phyloP scores from a whole-genome alignment of 441 rosid species.

The Croton setiger region DNA sequence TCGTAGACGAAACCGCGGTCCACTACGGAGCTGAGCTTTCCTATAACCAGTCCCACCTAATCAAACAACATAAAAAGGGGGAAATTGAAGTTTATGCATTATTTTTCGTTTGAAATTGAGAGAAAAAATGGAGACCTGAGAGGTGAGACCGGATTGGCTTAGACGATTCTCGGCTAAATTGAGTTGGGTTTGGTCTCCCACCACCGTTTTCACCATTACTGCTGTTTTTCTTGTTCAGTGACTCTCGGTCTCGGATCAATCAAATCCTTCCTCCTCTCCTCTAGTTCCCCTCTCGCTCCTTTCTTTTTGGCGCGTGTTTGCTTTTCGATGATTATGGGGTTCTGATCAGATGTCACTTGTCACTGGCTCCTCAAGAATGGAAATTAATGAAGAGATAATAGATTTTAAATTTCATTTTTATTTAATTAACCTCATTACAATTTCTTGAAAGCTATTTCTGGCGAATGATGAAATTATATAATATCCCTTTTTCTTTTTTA shows the following conservation, averaged over 20 bases:
- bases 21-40: slow-evolving; percentile 68
- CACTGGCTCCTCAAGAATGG: not conserved
- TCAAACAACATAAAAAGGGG: not conserved
- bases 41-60: slow-evolving; percentile 88
- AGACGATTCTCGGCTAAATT: slow-evolving; percentile 63
- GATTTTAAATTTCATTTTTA: not conserved
- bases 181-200: slow-evolving; percentile 77
- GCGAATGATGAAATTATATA: too few species aligned
- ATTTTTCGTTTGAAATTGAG: not conserved
- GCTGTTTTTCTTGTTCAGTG: not conserved
- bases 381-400: too few species aligned
- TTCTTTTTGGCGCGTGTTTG: not conserved
- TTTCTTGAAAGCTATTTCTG: too few species aligned
- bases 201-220: slow-evolving; percentile 80
- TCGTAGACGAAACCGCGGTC: slow-evolving; percentile 86
- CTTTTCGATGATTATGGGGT: not conserved
- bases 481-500: too few species aligned
- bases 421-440: too few species aligned
- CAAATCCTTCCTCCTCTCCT: not conserved
- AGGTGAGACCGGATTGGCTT: slow-evolving; percentile 54
- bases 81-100: not conserved
- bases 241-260: not conserved
- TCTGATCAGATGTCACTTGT: not conserved
- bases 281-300: not conserved
- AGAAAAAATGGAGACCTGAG: slow-evolving; percentile 38